Evolutionary conservation across 208 protist genomes (phyloP).

Genomic region (Acanthamoeba royreba): DNA sequence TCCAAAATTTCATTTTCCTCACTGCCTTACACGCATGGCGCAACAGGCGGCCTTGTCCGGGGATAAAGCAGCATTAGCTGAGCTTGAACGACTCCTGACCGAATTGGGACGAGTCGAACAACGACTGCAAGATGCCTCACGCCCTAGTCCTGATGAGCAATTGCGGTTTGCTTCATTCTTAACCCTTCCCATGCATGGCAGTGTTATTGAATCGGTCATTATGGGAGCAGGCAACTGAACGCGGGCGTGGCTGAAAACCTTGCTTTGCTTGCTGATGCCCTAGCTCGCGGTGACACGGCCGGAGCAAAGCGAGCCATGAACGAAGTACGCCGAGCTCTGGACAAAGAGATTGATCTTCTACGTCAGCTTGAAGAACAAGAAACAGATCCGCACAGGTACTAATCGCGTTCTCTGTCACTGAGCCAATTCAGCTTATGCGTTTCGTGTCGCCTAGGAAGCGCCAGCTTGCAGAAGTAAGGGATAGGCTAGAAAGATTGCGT

Average conservation of each 20-base stretch:
- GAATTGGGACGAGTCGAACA: not conserved
- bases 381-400: not conserved
- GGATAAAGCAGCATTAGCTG: not conserved
- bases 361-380: slow-evolving; percentile 9
- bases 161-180: too few species aligned
- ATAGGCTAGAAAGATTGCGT: not conserved
- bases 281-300: not conserved
- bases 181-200: too few species aligned
- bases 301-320: not conserved
- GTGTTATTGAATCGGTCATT: too few species aligned
- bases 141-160: not conserved
- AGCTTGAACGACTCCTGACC: not conserved
- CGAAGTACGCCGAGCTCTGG: not conserved
- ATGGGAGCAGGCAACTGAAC: not conserved
- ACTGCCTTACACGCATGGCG: too few species aligned
- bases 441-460: not conserved
- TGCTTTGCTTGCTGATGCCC: not conserved
- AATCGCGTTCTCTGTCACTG: too few species aligned
- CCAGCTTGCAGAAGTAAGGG: not conserved
- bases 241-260: not conserved
- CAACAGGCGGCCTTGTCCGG: not conserved
- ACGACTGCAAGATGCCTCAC: not conserved
- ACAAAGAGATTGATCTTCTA: slow-evolving; percentile 15
- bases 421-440: not conserved
- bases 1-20: not conserved